These are phyloP conservation scores for Staphylotrichum longicolle DNA, from an alignment of 495 filamentous ascomycete species.

Conservation along the genomic window DNA sequence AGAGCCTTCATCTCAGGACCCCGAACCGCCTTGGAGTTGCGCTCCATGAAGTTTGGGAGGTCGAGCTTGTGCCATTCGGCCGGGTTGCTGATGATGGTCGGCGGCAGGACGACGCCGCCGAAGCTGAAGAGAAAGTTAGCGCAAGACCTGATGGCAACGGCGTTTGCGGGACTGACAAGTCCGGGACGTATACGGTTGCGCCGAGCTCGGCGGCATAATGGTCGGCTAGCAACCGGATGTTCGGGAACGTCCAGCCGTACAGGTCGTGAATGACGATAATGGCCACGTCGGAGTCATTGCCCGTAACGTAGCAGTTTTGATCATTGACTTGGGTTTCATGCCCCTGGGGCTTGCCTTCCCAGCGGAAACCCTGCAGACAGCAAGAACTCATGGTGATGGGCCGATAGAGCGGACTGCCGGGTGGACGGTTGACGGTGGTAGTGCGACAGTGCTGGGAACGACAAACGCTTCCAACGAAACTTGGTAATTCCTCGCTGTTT, in stretches of 20 bases:
- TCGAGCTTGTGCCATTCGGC: constrained; percentile 7
- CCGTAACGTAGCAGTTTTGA: constrained; percentile 43
- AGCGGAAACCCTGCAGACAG: constrained; percentile 37
- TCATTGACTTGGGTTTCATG: constrained; percentile 34
- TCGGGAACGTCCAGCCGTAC: constrained; percentile 57
- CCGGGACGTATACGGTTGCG: constrained; percentile 54
- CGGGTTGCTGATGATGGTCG: constrained; percentile 6
- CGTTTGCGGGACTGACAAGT: constrained; percentile 41
- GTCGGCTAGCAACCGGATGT: constrained; percentile 54
- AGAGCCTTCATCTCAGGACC: constrained; percentile 5
- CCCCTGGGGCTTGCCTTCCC: constrained; percentile 46
- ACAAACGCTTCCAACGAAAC: no score
- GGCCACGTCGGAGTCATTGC: constrained; percentile 46
- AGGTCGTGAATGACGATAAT: constrained; percentile 55
- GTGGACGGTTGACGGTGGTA: no score
- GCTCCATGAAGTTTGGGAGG: constrained; percentile 10
- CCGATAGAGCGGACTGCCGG: no score
- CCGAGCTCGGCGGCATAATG: constrained; percentile 49
- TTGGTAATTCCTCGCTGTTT: no score
- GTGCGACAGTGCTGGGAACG: no score
- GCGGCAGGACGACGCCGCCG: constrained; percentile 8
- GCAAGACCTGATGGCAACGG: background rate
- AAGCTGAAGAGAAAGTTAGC: background rate
- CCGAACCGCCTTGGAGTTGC: constrained; percentile 11
- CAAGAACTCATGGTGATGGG: background rate